Conservation (phyloP, 2,329 filamentous ascomycete species). For the Fusarium longipes region DNA sequence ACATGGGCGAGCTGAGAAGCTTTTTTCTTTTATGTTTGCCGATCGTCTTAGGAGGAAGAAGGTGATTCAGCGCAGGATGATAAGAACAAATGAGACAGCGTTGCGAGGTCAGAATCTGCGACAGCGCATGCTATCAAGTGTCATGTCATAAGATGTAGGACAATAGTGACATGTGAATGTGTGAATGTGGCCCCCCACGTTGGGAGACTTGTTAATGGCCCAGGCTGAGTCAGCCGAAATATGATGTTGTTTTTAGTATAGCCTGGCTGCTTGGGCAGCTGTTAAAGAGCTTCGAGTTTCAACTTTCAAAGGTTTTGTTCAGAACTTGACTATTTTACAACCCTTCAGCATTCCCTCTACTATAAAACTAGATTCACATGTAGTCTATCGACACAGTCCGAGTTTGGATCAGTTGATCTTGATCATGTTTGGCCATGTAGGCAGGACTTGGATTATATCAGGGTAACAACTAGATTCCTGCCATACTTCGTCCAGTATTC, state of each 20-base stretch:
- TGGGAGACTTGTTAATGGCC: slow-evolving; percentile 4
- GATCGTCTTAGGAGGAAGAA: neutral
- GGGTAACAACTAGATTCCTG: neutral
- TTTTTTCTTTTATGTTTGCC: slow-evolving; percentile 7
- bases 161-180: slow-evolving; percentile 42
- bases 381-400: too few species aligned
- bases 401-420: neutral
- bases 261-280: neutral
- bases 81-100: slow-evolving; percentile 20
- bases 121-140: slow-evolving; percentile 38
- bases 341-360: too few species aligned
- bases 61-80: slow-evolving; percentile 4
- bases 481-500: neutral
- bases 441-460: neutral
- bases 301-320: too few species aligned
- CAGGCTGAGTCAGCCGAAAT: slow-evolving; percentile 20
- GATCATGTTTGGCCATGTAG: neutral
- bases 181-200: slow-evolving; percentile 28
- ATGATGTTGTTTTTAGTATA: neutral
- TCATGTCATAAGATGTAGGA: slow-evolving; percentile 22
- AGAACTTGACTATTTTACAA: too few species aligned
- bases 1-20: slow-evolving; percentile 32
- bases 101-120: slow-evolving; percentile 32
- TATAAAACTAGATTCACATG: too few species aligned
- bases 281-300: neutral